phyloP scores from a whole-genome alignment of 2,329 filamentous ascomycete genomes.

The Clonostachys rhizophaga region DNA sequence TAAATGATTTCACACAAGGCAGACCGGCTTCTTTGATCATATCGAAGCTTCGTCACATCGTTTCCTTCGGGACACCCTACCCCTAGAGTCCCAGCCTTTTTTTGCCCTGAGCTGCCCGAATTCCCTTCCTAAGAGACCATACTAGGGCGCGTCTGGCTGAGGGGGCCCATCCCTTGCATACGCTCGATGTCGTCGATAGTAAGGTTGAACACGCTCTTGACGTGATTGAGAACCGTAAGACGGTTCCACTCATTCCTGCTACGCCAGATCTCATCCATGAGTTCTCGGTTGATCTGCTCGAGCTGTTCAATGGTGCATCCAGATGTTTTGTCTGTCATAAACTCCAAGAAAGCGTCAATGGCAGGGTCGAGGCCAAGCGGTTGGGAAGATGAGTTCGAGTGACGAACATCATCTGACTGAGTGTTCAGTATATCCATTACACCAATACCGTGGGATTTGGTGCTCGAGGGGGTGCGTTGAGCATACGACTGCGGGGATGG shows the following conservation, averaged over 20 bases:
- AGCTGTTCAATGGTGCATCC: slow-evolving; percentile 89
- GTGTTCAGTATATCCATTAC: slow-evolving; percentile 34
- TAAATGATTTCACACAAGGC: too few species aligned
- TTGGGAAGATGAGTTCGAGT: slow-evolving; percentile 27
- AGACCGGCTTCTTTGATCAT: too few species aligned
- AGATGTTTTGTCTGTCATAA: slow-evolving; percentile 63
- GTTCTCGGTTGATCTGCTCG: slow-evolving; percentile 83
- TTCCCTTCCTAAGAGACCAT: too few species aligned
- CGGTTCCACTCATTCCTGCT: slow-evolving; percentile 80
- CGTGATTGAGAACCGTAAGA: slow-evolving; percentile 59
- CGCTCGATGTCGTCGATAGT: slow-evolving; percentile 64
- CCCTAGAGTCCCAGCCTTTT: too few species aligned
- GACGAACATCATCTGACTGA: slow-evolving; percentile 9
- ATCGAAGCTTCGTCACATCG: too few species aligned
- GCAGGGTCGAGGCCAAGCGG: slow-evolving; percentile 40
- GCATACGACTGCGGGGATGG: slow-evolving; percentile 29
- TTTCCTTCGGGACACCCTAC: too few species aligned
- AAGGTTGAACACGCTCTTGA: slow-evolving; percentile 71
- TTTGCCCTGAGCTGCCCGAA: too few species aligned
- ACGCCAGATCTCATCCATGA: slow-evolving; percentile 90
- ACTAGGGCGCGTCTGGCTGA: slow-evolving; percentile 26
- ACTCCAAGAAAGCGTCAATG: slow-evolving; percentile 53
- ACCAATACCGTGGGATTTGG: slow-evolving; percentile 6
- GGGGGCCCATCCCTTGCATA: slow-evolving; percentile 36
- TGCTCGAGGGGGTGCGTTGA: not conserved